Conservation (phyloP, 2,329 filamentous ascomycete species). For the Diaporthe helianthi region DNA sequence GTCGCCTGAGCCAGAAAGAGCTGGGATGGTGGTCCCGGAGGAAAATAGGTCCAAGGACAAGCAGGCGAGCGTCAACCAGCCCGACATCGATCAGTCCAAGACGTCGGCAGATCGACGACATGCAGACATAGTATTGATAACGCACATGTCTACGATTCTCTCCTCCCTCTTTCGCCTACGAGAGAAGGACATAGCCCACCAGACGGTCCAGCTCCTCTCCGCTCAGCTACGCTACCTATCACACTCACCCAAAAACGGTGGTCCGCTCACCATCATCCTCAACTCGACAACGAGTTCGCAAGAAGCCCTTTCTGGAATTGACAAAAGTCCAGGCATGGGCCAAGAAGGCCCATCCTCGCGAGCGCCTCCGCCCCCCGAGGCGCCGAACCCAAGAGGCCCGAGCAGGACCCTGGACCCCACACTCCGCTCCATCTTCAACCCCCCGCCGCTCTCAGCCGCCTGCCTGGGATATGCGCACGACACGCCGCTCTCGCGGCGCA, state of each 20-base stretch:
- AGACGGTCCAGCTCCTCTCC: constrained; percentile 55
- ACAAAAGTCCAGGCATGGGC: neutral
- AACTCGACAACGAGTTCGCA: constrained; percentile 54
- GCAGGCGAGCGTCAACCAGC: neutral
- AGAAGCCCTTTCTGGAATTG: neutral
- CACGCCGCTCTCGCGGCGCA: constrained; percentile 40
- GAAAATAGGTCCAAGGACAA: neutral
- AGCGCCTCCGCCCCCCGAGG: constrained; percentile 17
- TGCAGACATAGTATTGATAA: constrained; percentile 60
- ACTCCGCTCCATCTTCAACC: constrained; percentile 58
- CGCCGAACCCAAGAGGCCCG: neutral
- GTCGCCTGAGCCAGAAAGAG: neutral
- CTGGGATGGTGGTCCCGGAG: neutral
- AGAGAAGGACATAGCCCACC: constrained; percentile 56
- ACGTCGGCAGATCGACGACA: constrained; percentile 29
- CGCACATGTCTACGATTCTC: constrained; percentile 61
- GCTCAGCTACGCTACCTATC: constrained; percentile 54
- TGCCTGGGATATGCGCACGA: constrained; percentile 35
- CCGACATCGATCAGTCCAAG: constrained; percentile 7
- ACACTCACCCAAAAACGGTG: constrained; percentile 45
- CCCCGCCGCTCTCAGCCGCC: constrained; percentile 38
- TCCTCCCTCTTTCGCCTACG: constrained; percentile 59
- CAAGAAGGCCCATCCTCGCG: neutral
- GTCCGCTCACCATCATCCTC: constrained; percentile 60
- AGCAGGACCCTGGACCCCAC: constrained; percentile 49